phyloP scores from a whole-genome alignment of 139 green algal genomes.

The Asterochloris erici region DNA sequence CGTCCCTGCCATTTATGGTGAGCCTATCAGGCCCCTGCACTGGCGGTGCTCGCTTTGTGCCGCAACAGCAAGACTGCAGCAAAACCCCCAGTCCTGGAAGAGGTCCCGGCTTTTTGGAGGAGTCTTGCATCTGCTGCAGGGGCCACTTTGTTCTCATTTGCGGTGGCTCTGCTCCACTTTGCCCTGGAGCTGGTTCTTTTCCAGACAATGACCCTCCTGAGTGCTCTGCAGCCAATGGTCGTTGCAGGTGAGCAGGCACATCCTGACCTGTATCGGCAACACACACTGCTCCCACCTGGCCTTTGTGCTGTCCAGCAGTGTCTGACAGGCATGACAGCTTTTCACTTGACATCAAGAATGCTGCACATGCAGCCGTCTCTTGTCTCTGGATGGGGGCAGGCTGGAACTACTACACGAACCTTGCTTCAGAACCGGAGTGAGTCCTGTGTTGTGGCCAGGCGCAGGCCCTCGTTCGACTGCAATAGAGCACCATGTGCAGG shows the following conservation, averaged over 20 bases:
- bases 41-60: neutral
- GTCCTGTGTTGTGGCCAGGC: neutral
- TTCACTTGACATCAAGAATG: neutral
- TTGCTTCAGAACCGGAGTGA: slow-evolving; percentile 18
- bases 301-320: too few relatives aligned
- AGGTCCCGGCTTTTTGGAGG: neutral
- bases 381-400: slow-evolving; percentile 66
- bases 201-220: slow-evolving; percentile 62
- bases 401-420: slow-evolving; percentile 69
- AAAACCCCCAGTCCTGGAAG: neutral
- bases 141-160: slow-evolving; percentile 75
- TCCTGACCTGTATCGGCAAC: neutral
- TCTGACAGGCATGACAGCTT: too few relatives aligned
- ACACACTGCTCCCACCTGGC: neutral
- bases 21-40: neutral
- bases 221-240: slow-evolving; percentile 59
- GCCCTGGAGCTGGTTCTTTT: slow-evolving; percentile 64
- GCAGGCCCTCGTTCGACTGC: neutral
- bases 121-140: slow-evolving; percentile 33
- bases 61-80: neutral
- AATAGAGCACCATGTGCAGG: neutral
- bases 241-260: slow-evolving; percentile 53
- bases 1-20: slow-evolving; percentile 73
- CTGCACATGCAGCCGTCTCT: slow-evolving; percentile 43
- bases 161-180: slow-evolving; percentile 74